Conservation (phyloP, 805 yeast species). For the Ogataea pini region DNA sequence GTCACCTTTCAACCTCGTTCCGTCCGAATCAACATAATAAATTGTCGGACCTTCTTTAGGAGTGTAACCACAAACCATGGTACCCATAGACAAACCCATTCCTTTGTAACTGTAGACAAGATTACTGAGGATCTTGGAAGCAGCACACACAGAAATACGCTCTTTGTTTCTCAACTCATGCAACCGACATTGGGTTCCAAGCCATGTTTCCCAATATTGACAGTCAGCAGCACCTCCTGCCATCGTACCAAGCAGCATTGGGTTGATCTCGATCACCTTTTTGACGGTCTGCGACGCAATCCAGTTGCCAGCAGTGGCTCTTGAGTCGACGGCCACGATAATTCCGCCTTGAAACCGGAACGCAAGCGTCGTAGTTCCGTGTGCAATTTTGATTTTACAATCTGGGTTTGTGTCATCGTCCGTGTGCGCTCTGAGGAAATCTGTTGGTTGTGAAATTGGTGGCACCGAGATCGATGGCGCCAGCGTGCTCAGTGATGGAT, state of each 20-base stretch:
- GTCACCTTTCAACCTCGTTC: conserved; percentile 93
- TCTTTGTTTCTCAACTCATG: conserved; percentile 94
- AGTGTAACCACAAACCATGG: conserved; percentile 97
- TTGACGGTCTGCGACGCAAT: conserved; percentile 97
- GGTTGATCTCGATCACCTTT: conserved; percentile 95
- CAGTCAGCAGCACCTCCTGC: conserved; percentile 99
- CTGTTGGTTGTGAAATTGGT: conserved; percentile 85
- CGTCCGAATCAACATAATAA: conserved; percentile 96
- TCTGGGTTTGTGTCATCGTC: conserved; percentile 93
- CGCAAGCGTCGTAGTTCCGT: conserved; percentile 98
- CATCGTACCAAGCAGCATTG: conserved; percentile 93
- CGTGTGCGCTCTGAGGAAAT: conserved; percentile 94
- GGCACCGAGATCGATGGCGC: conserved; percentile 74
- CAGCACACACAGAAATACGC: conserved; percentile 94
- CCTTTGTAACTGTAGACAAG: conserved; percentile 94
- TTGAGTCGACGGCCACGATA: conserved; percentile 93
- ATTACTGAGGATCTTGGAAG: conserved; percentile 89
- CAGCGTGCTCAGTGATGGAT: conserved; percentile 28
- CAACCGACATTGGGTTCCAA: conserved; percentile 93
- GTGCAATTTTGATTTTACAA: conserved; percentile 94
- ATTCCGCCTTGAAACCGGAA: conserved; percentile 96
- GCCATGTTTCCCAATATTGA: conserved; percentile 99
- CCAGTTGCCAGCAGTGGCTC: conserved; percentile 98
- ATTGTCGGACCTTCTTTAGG: conserved; percentile 94
- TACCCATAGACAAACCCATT: conserved; percentile 98